A percentile compares a stretch with the other conserved stretches of the same genome.
Evolutionary conservation across 2,329 filamentous ascomycete genomes (phyloP).

Genomic region (Penicillium sp.): DNA sequence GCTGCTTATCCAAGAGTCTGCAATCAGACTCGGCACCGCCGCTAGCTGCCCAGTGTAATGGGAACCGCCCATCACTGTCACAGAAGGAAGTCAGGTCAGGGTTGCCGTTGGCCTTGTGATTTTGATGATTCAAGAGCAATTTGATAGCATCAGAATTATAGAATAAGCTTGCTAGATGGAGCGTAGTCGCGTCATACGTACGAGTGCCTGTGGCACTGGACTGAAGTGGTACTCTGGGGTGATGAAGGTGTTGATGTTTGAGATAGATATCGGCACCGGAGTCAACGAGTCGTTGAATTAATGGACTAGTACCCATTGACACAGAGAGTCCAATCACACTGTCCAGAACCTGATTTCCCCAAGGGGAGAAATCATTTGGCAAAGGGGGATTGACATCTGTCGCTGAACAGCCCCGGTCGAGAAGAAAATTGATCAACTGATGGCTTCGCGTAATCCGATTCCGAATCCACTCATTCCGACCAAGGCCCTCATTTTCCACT

Average conservation of each 20-base stretch:
- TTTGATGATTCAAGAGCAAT: background rate
- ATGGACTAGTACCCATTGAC: conserved; percentile 11
- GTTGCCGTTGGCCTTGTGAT: background rate
- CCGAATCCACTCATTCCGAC: background rate
- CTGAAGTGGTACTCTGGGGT: conserved; percentile 2
- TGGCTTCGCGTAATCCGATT: background rate
- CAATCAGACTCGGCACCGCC: conserved; percentile 7
- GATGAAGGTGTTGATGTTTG: conserved; percentile 6
- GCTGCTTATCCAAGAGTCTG: conserved; percentile 7
- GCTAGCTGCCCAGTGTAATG: conserved; percentile 19
- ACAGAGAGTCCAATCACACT: background rate
- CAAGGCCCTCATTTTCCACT: background rate
- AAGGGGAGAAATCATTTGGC: background rate
- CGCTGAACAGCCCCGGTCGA: background rate
- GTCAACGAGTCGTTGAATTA: conserved; percentile 17
- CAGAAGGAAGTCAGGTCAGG: conserved; percentile 11
- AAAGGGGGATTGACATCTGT: background rate
- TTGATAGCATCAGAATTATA: background rate
- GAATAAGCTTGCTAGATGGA: background rate
- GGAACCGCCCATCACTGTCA: conserved; percentile 13
- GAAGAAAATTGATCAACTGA: background rate
- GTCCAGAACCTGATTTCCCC: background rate
- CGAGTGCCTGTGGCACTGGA: background rate
- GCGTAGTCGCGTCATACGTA: background rate
- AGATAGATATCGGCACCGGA: conserved; percentile 16